phyloP scores from a whole-genome alignment of 164 flowering plant genomes.

The Magnolia sinica region DNA sequence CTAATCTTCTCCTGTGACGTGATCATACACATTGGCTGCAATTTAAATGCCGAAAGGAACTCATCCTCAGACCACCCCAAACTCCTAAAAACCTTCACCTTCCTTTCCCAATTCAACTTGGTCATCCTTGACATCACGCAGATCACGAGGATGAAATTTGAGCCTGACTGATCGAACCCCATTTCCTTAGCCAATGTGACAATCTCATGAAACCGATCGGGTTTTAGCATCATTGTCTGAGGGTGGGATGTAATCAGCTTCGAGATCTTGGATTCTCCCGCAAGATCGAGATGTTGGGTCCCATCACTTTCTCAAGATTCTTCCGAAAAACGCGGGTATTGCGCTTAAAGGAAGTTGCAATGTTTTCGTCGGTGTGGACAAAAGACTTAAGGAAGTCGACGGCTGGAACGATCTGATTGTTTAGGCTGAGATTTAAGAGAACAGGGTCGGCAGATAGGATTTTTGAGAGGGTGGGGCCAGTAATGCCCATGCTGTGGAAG shows the following conservation, averaged over 20 bases:
- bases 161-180: neutral
- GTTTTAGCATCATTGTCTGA: neutral
- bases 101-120: neutral
- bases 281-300: neutral
- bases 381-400: neutral
- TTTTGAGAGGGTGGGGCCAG: neutral
- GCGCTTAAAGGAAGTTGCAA: neutral
- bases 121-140: neutral
- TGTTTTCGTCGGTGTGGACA: neutral
- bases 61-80: conserved; percentile 7
- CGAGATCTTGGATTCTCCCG: neutral
- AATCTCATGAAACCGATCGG: conserved; percentile 5
- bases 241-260: neutral
- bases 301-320: neutral
- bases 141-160: neutral
- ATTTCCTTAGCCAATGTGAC: neutral
- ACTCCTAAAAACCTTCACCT: neutral
- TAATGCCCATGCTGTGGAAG: neutral
- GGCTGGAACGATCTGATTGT: neutral
- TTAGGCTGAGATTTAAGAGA: neutral
- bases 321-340: neutral
- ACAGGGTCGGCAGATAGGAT: neutral
- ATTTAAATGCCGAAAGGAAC: neutral
- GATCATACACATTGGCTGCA: neutral
- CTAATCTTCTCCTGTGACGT: neutral